Evolutionary conservation across 768 basidiomycete genomes (phyloP).

Genomic region (Suillus fuscotomentosus): DNA sequence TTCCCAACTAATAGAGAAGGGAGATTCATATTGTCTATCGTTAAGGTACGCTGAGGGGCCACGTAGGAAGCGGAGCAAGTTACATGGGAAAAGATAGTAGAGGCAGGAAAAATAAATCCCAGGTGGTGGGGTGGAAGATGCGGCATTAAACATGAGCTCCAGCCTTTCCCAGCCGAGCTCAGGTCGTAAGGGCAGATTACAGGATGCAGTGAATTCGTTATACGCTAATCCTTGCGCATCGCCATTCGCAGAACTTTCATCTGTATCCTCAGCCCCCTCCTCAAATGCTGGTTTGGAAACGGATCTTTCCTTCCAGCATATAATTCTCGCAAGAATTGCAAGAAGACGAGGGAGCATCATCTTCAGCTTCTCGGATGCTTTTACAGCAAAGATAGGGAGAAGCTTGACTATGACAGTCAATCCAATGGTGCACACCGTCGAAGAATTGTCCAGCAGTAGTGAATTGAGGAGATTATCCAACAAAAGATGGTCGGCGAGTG

Average conservation of each 20-base stretch:
- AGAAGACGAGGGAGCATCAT: constrained; percentile 62
- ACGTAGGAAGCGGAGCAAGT: constrained; percentile 77
- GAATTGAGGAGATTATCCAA: constrained; percentile 65
- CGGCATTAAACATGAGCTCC: constrained; percentile 55
- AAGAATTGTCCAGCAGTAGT: constrained; percentile 71
- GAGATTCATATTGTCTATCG: constrained; percentile 47
- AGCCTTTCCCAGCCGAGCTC: constrained; percentile 70
- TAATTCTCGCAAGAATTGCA: constrained; percentile 62
- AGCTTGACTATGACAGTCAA: constrained; percentile 66
- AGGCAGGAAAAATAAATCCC: constrained; percentile 72
- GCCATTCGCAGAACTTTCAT: background rate
- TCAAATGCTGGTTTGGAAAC: constrained; percentile 33
- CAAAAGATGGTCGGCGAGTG: constrained; percentile 61
- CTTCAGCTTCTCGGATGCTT: constrained; percentile 56
- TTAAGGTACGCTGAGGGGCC: constrained; percentile 64
- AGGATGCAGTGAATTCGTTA: constrained; percentile 34
- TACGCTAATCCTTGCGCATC: constrained; percentile 8
- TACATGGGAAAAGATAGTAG: constrained; percentile 91
- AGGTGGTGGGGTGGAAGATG: constrained; percentile 55
- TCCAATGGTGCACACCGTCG: constrained; percentile 63
- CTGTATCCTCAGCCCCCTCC: constrained; percentile 35
- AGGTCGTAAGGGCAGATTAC: constrained; percentile 44
- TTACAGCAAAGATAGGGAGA: constrained; percentile 71
- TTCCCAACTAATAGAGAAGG: constrained; percentile 73
- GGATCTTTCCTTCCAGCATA: constrained; percentile 71